Evolutionary conservation across 2,329 filamentous ascomycete genomes (phyloP), one percentile per base, ranked within the genome.

Genomic region (Orbilia ellipsospora): DNA sequence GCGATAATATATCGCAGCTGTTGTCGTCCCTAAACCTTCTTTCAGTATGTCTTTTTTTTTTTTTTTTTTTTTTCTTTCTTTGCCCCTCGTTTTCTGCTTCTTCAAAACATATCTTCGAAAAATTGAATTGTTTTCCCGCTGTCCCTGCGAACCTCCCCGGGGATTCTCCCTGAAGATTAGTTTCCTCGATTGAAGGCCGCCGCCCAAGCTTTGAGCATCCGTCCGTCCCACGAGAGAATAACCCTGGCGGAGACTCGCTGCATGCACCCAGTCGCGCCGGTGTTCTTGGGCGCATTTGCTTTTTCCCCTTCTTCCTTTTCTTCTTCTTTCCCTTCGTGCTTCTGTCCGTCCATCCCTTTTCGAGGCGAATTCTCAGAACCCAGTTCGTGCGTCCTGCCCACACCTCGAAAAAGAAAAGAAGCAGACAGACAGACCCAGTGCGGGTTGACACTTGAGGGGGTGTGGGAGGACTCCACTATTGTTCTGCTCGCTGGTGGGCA

Each of bases 391-490:
- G 44, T n/a, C 44, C 16, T 48, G 44, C 44, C 44, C 44, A 48
- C 13, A 15, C 16, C n/a, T 52, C 65, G 16, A 52, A 60, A 54
- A 36, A 73, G 64, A 64, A 63, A 18, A 63, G 36, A 40, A 63
- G 26, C 56, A 52, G 63, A 45, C 55, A 28, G 45, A 55, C 57
- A 44, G 6, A 36, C 6, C 31, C 31, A 36, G 63, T 65, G 59
- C 56, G 64, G 64, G 67, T 75, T 75, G 72, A 75, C 64, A 64
- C 69, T 75, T 69, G 62, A 23, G 68, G 64, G 67, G 54, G 12
- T 13, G 42, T 45, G 44, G 13, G 44, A 48, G 16, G 44, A 18
- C 44, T 48, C 44, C 15, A 57, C 63, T 20, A 26, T 57, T 31
- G 48, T 12, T 52, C 48, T 23, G 48, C 16, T 20, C 18, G 20